Evolutionary conservation across 2,329 filamentous ascomycete species (phyloP), one percentile per base, ranked within the genome.

Genomic region (Sphaerulina vaccinii): DNA sequence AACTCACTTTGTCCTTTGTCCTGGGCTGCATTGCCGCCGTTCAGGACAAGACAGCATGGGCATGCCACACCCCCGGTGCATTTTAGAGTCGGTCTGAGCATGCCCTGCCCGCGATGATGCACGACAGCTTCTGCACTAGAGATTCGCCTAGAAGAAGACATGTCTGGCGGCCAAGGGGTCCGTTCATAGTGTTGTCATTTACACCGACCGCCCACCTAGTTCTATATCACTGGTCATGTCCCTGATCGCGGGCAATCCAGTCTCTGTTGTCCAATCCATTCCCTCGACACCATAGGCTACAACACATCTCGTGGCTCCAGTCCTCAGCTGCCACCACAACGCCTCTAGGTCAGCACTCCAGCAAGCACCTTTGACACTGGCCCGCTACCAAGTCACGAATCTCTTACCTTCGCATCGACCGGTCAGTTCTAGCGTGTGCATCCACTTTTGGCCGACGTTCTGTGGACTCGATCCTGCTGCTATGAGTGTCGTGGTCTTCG

Each of bases 181-280:
- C 51, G 51, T 53, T 39, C 51, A 42, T 49, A 49, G 51, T 55
- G 48, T 41, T 56, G 54, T 58, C 60, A 62, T 55, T 39, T 35
- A 46, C 44, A 48, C 44, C 44, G 44, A 48, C 44, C 44, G 44
- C 35, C 44, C 35, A 35, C 35, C 35, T 37, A n/a, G 16, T 29
- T 7, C 53, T 60, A 62, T 62, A 62, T 57, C 58, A 57, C 53
- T 51, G 38, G 40, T 38, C 56, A 37, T 36, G 38, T 48, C 58
- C 56, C 52, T 40, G 35, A 22, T 37, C 54, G 53, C 50, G 47
- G 44, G 23, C 54, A 46, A 35, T 40, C 57, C 60, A 59, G 44
- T 60, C 55, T 33, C 37, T 33, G 45, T 47, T 42, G 51, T 56
- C 41, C 48, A 38, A 38, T 42, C 48, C 49, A 11, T 55, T 48